Evolutionary conservation across 306 rosid species (phyloP).

Genomic region (Inga oerstediana): DNA sequence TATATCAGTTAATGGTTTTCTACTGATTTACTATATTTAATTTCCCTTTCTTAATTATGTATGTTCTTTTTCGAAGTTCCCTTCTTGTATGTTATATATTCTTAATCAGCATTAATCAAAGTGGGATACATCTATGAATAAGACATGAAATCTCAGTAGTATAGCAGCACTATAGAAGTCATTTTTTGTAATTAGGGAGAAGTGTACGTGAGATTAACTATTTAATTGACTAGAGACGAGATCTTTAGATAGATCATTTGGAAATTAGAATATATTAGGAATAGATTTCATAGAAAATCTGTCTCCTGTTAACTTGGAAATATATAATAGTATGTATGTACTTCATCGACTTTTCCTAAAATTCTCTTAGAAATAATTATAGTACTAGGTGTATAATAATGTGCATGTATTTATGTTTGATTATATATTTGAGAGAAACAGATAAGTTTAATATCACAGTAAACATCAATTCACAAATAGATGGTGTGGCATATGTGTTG

Average conservation of each 20-base stretch:
- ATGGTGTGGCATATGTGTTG: not conserved
- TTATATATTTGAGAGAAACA: not conserved
- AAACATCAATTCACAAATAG: not conserved
- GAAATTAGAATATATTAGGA: too few species aligned
- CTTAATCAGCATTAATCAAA: not conserved
- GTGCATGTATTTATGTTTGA: not conserved
- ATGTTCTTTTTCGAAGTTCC: too few species aligned
- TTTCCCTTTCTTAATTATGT: too few species aligned
- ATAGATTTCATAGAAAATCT: too few species aligned
- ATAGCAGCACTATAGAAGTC: not conserved
- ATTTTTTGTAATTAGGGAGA: not conserved
- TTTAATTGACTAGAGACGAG: too few species aligned
- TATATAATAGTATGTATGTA: too few species aligned
- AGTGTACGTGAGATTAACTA: not conserved
- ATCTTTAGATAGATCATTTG: too few species aligned
- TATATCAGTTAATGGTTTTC: too few species aligned
- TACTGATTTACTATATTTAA: too few species aligned
- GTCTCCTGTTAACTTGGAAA: too few species aligned
- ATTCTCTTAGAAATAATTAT: not conserved
- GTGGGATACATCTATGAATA: not conserved
- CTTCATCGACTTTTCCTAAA: not conserved
- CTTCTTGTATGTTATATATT: not conserved
- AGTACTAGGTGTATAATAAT: not conserved
- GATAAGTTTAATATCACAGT: not conserved
- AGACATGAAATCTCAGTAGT: not conserved